phyloP scores from a whole-genome alignment of 441 rosid species.

The Erysimum pusillum region DNA sequence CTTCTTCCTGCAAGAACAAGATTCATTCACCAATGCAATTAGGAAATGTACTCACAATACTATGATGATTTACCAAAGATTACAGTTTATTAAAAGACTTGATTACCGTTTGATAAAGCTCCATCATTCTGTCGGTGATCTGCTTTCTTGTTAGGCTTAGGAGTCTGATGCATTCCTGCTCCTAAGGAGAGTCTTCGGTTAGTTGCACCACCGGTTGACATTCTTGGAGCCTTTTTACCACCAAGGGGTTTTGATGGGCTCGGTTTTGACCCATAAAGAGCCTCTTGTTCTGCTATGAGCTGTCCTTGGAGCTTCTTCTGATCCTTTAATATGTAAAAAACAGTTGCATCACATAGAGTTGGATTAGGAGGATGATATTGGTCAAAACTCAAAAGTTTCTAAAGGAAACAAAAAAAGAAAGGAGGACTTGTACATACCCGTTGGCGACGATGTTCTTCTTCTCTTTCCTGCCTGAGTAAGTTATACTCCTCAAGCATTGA shows the following conservation, averaged over 20 bases:
- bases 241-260: conserved; percentile 82
- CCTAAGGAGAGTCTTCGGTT: conserved; percentile 75
- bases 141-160: conserved; percentile 64
- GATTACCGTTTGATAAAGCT: conserved; percentile 69
- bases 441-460: conserved; percentile 89
- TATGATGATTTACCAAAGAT: conserved; percentile 3
- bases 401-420: conserved; percentile 8
- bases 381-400: conserved; percentile 9
- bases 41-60: conserved; percentile 14
- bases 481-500: conserved; percentile 93
- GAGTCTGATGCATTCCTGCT: conserved; percentile 69
- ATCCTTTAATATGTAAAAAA: conserved; percentile 52
- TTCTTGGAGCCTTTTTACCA: conserved; percentile 71
- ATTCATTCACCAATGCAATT: conserved; percentile 11
- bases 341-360: conserved; percentile 24
- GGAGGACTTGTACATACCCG: conserved; percentile 58
- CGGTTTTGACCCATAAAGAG: conserved; percentile 83
- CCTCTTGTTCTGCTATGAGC: conserved; percentile 85
- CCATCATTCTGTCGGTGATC: conserved; percentile 63
- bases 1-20: conserved; percentile 63
- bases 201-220: conserved; percentile 70
- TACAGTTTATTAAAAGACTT: conserved; percentile 1
- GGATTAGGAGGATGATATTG: not conserved
- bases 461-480: conserved; percentile 82
- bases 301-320: conserved; percentile 93